Conservation (phyloP, 2,329 filamentous ascomycete genomes). For the Fonsecaea erecta region DNA sequence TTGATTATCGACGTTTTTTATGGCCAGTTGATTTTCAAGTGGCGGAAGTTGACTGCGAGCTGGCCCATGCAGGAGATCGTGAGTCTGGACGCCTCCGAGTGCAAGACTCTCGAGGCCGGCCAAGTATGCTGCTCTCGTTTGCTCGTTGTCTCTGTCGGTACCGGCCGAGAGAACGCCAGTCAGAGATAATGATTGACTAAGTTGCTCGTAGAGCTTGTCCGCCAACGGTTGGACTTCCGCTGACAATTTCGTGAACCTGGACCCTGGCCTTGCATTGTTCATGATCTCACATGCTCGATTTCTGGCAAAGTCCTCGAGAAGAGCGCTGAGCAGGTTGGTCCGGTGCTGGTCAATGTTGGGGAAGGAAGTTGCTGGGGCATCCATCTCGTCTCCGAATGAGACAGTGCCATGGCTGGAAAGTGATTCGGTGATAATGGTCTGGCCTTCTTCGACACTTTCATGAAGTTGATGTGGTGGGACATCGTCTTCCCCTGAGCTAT, state of each 20-base stretch:
- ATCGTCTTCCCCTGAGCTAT: slow-evolving; percentile 18
- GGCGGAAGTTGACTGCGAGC: slow-evolving; percentile 10
- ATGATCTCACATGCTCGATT: slow-evolving; percentile 51
- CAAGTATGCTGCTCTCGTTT: slow-evolving; percentile 42
- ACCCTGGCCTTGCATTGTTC: slow-evolving; percentile 45
- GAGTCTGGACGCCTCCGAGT: slow-evolving; percentile 44
- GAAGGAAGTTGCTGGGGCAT: slow-evolving; percentile 6
- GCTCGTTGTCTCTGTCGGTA: slow-evolving; percentile 40
- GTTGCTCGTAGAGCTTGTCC: slow-evolving; percentile 47
- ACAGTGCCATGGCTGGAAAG: slow-evolving; percentile 32
- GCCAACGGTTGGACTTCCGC: slow-evolving; percentile 51
- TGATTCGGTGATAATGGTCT: slow-evolving; percentile 32
- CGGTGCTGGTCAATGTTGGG: slow-evolving; percentile 32
- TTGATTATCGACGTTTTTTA: slow-evolving; percentile 10
- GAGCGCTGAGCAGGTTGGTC: slow-evolving; percentile 48
- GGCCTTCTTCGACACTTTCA: slow-evolving; percentile 15
- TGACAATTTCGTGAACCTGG: slow-evolving; percentile 47
- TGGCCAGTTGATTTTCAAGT: slow-evolving; percentile 26
- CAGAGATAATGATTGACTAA: slow-evolving; percentile 49
- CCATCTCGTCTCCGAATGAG: slow-evolving; percentile 25
- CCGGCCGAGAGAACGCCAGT: slow-evolving; percentile 49
- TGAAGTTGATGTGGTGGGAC: slow-evolving; percentile 3
- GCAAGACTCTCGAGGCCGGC: slow-evolving; percentile 51
- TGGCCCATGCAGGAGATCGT: slow-evolving; percentile 29
- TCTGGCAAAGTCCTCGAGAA: slow-evolving; percentile 53